Percentiles rank a stretch among this genome's conserved stretches.
These are phyloP conservation scores for Phytophthora cactorum DNA, from an alignment of 352 stramenopile species.

Conservation along the genomic window DNA sequence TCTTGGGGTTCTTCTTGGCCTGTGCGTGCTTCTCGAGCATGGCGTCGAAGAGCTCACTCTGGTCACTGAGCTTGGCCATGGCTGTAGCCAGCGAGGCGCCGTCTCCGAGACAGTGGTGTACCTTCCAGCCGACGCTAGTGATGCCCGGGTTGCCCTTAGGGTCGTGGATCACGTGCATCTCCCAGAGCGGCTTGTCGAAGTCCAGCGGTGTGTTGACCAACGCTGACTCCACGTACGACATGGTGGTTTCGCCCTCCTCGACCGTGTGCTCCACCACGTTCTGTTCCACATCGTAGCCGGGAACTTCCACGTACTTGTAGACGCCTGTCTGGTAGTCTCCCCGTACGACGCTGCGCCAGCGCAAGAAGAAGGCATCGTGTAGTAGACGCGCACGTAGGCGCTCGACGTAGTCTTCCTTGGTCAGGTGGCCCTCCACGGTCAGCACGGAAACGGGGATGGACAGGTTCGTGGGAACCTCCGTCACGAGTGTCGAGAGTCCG, in stretches of 20 bases:
- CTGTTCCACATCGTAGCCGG: constrained; percentile 54
- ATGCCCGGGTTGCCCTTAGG: constrained; percentile 29
- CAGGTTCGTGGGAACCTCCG: constrained; percentile 77
- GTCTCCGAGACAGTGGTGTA: constrained; percentile 84
- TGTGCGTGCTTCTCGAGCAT: constrained; percentile 61
- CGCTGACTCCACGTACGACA: constrained; percentile 66
- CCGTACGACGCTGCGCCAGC: constrained; percentile 71
- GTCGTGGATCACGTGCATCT: constrained; percentile 70
- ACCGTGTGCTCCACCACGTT: constrained; percentile 72
- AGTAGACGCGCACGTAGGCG: constrained; percentile 59
- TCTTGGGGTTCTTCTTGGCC: constrained; percentile 39
- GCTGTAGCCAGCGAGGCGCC: constrained; percentile 67
- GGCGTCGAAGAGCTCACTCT: constrained; percentile 63
- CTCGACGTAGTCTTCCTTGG: constrained; percentile 49
- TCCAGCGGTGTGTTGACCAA: constrained; percentile 76
- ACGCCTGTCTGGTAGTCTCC: constrained; percentile 43
- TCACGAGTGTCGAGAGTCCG: constrained; percentile 71
- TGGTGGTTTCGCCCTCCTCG: constrained; percentile 54
- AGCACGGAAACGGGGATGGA: constrained; percentile 79
- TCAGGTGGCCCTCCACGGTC: constrained; percentile 56
- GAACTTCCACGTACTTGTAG: constrained; percentile 66
- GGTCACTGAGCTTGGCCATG: constrained; percentile 77
- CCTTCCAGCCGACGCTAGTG: constrained; percentile 69
- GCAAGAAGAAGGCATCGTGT: constrained; percentile 68
- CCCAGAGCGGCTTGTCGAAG: constrained; percentile 75